phyloP scores from a whole-genome alignment of 495 filamentous ascomycete genomes.

The Trichocladium antarcticum region DNA sequence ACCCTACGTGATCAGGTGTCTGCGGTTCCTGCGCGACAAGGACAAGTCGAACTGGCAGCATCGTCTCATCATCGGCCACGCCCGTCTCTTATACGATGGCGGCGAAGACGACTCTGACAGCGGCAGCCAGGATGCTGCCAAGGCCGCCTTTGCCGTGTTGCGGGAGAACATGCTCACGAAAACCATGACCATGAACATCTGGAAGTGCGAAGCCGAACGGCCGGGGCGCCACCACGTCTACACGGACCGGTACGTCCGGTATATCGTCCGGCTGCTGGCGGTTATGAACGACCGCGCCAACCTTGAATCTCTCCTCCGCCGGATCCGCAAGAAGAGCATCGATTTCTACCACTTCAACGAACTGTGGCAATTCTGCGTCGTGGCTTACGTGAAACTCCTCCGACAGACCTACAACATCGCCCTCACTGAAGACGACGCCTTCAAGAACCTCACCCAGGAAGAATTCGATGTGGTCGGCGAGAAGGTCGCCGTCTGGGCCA shows the following conservation, averaged over 20 bases:
- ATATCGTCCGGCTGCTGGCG: slow-evolving; percentile 62
- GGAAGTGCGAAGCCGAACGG: slow-evolving; percentile 88
- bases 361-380: slow-evolving; percentile 74
- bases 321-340: slow-evolving; percentile 66
- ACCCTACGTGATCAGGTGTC: slow-evolving; percentile 56
- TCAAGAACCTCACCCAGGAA: slow-evolving; percentile 66
- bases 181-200: slow-evolving; percentile 88
- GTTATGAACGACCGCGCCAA: slow-evolving; percentile 65
- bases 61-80: slow-evolving; percentile 70
- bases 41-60: slow-evolving; percentile 98
- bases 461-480: slow-evolving; percentile 57
- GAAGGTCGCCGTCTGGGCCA: slow-evolving; percentile 42
- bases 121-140: slow-evolving; percentile 30
- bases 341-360: slow-evolving; percentile 79
- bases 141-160: slow-evolving; percentile 61
- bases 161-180: slow-evolving; percentile 87
- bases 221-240: slow-evolving; percentile 90
- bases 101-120: slow-evolving; percentile 20
- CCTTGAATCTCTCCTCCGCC: slow-evolving; percentile 69
- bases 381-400: slow-evolving; percentile 63
- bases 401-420: slow-evolving; percentile 55
- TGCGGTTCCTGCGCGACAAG: slow-evolving; percentile 65
- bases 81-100: slow-evolving; percentile 58
- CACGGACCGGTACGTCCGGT: slow-evolving; percentile 77
- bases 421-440: slow-evolving; percentile 62